Base-by-base conservation (phyloP, 257 asterid species). In the Marsdenia floribunda region DNA sequence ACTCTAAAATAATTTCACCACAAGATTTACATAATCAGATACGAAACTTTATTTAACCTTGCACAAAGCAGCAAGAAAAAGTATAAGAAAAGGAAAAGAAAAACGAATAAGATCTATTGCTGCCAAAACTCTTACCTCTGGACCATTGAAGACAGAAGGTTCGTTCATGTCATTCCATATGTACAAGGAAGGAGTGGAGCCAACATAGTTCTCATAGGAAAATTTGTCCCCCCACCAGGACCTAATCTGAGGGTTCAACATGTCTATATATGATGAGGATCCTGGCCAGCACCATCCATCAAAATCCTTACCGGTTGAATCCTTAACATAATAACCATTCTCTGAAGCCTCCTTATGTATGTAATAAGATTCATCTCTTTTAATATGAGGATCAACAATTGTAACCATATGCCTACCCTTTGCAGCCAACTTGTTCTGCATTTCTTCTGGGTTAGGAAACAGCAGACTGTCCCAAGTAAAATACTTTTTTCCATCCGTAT, bases 281-380 rank as follows among this genome's bases (percentile, higher is more conserved):
- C 99, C 99, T 83, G 98, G 83, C 99, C 99, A 95, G 81, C 99
- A 95, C 99, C 99, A 95, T 58, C 99, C 99, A 78, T 95, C 99
- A 67, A 85, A 95, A 81, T 95, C 99, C 82, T 89, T 90, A 75
- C 96, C 96, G 67, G 82, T 82, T 44, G 96, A 83, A 79, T 92
- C 99, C 90, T 80, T 95, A 55, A 95, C 96, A 81, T 95, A 95
- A 77, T 88, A 83, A 69, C 99, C 98, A 79, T 89, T 87, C 68
- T 87, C 76, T 3, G 96, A 78, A 72, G 99, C 99, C 87, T 95
- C 99, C 87, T 90, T 86, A 66, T 95, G 99, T 58, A 95, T 90
- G 77, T 78, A 80, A 79, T 95, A 95, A 2, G 92, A 81, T 0
- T 92, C 99, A 38, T 95, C 99, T 78, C 99, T 80, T 82, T 95